Evolutionary conservation across 495 filamentous ascomycete species (phyloP), one percentile per base, ranked within the genome.

Genomic region (Aspergillus sparsus): DNA sequence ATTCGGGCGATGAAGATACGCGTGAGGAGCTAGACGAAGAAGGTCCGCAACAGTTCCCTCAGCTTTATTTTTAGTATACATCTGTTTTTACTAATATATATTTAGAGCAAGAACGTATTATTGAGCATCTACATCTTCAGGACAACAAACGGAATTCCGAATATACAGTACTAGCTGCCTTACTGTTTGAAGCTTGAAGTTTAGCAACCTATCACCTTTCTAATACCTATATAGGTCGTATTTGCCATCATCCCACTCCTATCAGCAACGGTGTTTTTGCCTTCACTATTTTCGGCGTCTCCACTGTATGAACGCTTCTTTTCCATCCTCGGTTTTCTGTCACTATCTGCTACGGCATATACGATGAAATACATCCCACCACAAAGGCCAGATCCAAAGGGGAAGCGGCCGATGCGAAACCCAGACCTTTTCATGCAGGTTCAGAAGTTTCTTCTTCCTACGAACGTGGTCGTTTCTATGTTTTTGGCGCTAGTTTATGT

Each of bases 71-170:
- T 6, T 15, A 13, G 15, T 8, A 5, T 9, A 36, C 8, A 39
- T 15, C 8, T 32, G 36, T 35, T 55, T 54, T 55, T 49, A 47
- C 63, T 68, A 33, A 71, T 49, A 37, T 64, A 39, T 57, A 6
- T 56, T 35, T 66, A 84, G 87, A 92, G 68, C 90, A 94, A 76
- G 90, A 92, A 65, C 70, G 74, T 50, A 73, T 92, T 0, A 92
- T 94, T 62, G 57, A 67, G 10, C 64, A 72, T 60, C 80, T 93
- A 16, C 68, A 79, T 36, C 49, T 41, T 15, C 76, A 88, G 64
- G 86, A 92, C 75, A 73, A 78, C 37, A 58, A 64, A 21, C 81
- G 80, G 53, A 89, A 89, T 69, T 74, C 72, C 10, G 73, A 82
- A 62, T 90, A 87, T 75, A 79, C 72, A 54, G 82, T 84, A 78